Percentiles rank a stretch among this genome's conserved stretches.
Evolutionary conservation across 768 basidiomycete species (phyloP).

Genomic region (Boletus patriciae): DNA sequence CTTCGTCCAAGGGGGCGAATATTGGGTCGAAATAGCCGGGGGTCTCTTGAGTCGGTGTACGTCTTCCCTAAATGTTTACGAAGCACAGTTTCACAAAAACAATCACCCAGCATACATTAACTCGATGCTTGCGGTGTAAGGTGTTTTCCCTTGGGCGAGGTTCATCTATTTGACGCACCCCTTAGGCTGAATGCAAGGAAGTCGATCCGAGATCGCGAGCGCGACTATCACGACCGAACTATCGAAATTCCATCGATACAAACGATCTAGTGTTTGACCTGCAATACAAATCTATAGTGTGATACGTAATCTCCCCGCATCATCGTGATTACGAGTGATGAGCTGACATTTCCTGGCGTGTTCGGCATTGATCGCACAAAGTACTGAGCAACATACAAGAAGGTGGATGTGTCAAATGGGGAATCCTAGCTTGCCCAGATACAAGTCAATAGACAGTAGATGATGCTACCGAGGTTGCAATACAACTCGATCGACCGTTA

Average conservation of each 20-base stretch:
- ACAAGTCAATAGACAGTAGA: constrained; percentile 8
- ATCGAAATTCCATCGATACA: constrained; percentile 9
- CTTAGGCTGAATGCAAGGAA: constrained; percentile 16
- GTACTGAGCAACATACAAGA: neutral
- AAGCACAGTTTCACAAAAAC: neutral
- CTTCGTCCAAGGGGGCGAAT: neutral
- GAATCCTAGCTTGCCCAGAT: neutral
- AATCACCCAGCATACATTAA: constrained; percentile 3
- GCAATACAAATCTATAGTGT: neutral
- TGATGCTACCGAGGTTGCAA: neutral
- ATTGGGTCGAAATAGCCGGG: constrained; percentile 4
- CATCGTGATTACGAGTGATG: neutral
- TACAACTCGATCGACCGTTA: constrained; percentile 7
- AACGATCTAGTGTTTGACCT: neutral
- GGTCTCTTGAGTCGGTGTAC: constrained; percentile 1
- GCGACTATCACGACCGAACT: constrained; percentile 2
- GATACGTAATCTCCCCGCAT: neutral
- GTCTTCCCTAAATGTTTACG: neutral
- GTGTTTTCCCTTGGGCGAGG: neutral
- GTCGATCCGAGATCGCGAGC: constrained; percentile 11
- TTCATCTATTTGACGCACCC: neutral
- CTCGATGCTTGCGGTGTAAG: constrained; percentile 9
- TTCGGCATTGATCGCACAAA: neutral
- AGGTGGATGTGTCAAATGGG: neutral
- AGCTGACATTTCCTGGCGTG: neutral